Conservation (phyloP, 116 monocot genomes). For the Iris pallida region DNA sequence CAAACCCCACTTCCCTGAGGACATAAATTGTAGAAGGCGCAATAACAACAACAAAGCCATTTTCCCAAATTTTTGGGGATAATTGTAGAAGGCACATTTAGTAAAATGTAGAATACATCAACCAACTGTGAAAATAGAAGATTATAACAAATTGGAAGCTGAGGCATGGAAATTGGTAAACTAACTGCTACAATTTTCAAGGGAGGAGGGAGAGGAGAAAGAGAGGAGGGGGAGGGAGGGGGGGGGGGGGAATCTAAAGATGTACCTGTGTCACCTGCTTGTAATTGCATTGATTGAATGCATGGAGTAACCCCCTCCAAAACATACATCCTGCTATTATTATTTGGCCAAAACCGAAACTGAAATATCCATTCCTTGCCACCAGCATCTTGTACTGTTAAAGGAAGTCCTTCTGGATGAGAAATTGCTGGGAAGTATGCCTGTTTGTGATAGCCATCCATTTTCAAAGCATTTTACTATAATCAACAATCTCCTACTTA, state of each 20-base stretch:
- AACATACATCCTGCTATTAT: slow-evolving; percentile 55
- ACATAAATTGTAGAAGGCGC: too few relatives aligned
- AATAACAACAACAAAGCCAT: too few relatives aligned
- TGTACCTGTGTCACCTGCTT: slow-evolving; percentile 47
- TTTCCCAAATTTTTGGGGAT: too few relatives aligned
- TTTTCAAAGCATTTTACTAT: too few relatives aligned
- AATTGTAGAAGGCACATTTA: too few relatives aligned
- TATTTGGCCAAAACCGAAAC: slow-evolving; percentile 50
- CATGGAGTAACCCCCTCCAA: slow-evolving; percentile 48
- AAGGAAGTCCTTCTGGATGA: slow-evolving; percentile 42
- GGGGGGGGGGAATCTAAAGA: background rate
- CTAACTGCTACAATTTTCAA: too few relatives aligned
- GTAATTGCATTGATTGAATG: slow-evolving; percentile 48
- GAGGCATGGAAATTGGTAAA: too few relatives aligned
- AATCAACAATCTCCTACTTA: too few relatives aligned
- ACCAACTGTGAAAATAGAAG: too few relatives aligned
- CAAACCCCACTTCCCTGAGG: too few relatives aligned
- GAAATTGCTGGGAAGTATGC: slow-evolving; percentile 50
- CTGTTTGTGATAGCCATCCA: slow-evolving; percentile 14
- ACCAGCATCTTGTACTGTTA: slow-evolving; percentile 40
- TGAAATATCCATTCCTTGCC: slow-evolving; percentile 50
- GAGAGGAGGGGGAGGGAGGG: background rate
- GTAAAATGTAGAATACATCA: too few relatives aligned
- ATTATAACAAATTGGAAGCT: too few relatives aligned
- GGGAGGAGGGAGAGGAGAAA: background rate